These are phyloP conservation scores for Ambrosia artemisiifolia DNA, from an alignment of 129 eudicot species.

Conservation along the genomic window DNA sequence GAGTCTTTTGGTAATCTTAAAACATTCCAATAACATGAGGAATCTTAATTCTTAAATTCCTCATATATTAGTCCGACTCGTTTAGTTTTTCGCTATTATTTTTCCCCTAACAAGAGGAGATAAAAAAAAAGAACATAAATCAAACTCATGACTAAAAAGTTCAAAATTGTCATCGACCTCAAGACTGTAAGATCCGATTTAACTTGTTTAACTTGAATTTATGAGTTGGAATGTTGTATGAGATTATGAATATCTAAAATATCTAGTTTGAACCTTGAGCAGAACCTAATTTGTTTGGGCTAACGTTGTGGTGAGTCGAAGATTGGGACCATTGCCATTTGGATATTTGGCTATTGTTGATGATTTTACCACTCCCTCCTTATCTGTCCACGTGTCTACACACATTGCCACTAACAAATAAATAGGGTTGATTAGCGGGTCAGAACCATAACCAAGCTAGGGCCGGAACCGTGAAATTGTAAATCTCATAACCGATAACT, in stretches of 20 bases:
- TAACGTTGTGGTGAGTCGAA: not conserved
- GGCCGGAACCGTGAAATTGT: no score
- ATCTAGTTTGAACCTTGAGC: not conserved
- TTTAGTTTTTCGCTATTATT: no score
- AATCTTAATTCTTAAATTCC: no score
- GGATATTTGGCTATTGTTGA: slow-evolving; percentile 5
- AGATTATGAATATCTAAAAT: not conserved
- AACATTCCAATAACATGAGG: no score
- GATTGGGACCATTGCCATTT: not conserved
- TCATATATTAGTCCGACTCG: no score
- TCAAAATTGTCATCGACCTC: not conserved
- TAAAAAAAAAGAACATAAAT: no score
- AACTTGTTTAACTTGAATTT: not conserved
- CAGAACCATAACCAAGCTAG: no score
- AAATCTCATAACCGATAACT: no score
- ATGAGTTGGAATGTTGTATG: not conserved
- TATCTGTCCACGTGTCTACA: slow-evolving; percentile 5
- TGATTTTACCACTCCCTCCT: slow-evolving; percentile 6
- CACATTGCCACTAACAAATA: not conserved
- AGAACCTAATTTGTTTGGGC: slow-evolving; percentile 19
- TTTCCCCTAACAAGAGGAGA: no score
- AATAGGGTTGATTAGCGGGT: not conserved
- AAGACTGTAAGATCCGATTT: not conserved
- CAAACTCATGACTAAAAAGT: no score
- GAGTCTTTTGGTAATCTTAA: no score